Conservation (phyloP, 805 yeast species). For the Sporopachydermia quercuum region DNA sequence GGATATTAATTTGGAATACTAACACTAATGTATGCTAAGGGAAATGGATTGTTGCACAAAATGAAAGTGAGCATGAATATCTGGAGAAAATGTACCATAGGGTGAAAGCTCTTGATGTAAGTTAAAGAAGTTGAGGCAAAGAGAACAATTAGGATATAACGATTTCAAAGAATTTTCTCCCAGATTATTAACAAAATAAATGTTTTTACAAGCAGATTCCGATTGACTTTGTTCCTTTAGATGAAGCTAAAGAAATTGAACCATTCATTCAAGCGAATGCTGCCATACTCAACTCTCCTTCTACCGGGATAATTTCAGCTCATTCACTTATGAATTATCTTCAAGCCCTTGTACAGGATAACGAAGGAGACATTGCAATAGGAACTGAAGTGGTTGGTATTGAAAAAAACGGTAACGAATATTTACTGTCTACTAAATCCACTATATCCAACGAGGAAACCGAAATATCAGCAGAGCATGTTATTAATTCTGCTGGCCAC, state of each 20-base stretch:
- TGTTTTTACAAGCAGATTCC: slow-evolving; percentile 22
- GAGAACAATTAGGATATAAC: background rate
- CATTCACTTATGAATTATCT: slow-evolving; percentile 58
- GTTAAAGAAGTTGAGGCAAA: slow-evolving; percentile 2
- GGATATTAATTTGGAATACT: background rate
- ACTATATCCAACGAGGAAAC: slow-evolving; percentile 18
- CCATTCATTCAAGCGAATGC: slow-evolving; percentile 51
- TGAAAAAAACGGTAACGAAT: slow-evolving; percentile 10
- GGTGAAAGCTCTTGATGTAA: slow-evolving; percentile 31
- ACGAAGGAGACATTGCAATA: slow-evolving; percentile 50
- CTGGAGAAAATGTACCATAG: slow-evolving; percentile 37
- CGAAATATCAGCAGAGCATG: slow-evolving; percentile 34
- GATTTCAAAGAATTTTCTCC: slow-evolving; percentile 6
- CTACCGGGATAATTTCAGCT: slow-evolving; percentile 76
- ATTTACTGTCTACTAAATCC: slow-evolving; percentile 18
- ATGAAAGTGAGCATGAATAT: slow-evolving; percentile 43
- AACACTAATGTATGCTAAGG: slow-evolving; percentile 10
- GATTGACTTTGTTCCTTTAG: slow-evolving; percentile 35
- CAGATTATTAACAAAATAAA: background rate
- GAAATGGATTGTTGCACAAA: slow-evolving; percentile 78
- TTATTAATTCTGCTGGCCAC: slow-evolving; percentile 71
- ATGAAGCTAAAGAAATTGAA: slow-evolving; percentile 32
- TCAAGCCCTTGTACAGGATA: slow-evolving; percentile 35
- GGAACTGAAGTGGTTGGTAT: slow-evolving; percentile 41
- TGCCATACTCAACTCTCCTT: slow-evolving; percentile 57